Conservation (phyloP, 257 asterid genomes). For the Ilex aquifolium region DNA sequence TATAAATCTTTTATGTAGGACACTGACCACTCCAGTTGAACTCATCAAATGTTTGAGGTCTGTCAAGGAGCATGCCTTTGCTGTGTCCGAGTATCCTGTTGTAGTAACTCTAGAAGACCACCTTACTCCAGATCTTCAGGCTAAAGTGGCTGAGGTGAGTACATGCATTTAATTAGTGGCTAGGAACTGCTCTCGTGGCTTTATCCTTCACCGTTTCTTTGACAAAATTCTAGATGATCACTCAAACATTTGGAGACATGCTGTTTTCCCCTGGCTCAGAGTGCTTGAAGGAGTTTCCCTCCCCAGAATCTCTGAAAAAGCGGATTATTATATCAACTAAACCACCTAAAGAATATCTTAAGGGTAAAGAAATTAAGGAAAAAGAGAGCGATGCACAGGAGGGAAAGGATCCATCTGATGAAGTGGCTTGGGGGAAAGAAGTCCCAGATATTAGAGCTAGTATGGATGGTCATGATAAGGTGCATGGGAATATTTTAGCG, state of each 20-base stretch:
- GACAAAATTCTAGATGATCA: slow-evolving; percentile 56
- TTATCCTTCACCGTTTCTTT: slow-evolving; percentile 3
- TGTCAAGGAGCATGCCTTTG: slow-evolving; percentile 64
- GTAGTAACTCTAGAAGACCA: slow-evolving; percentile 79
- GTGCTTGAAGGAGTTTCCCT: slow-evolving; percentile 45
- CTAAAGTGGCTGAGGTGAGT: slow-evolving; percentile 64
- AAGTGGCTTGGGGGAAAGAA: slow-evolving; percentile 40
- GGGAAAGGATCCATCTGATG: slow-evolving; percentile 26
- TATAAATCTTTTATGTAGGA: slow-evolving; percentile 31
- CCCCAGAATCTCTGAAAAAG: slow-evolving; percentile 59
- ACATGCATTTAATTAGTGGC: slow-evolving; percentile 7
- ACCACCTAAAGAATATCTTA: slow-evolving; percentile 68
- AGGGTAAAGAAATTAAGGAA: slow-evolving; percentile 24
- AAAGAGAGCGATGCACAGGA: slow-evolving; percentile 21
- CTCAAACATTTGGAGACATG: slow-evolving; percentile 66
- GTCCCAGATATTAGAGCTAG: slow-evolving; percentile 18
- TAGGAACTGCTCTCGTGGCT: background rate
- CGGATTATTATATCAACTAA: slow-evolving; percentile 60
- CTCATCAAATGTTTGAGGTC: slow-evolving; percentile 75
- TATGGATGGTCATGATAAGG: slow-evolving; percentile 28
- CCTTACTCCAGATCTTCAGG: slow-evolving; percentile 67
- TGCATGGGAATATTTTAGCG: slow-evolving; percentile 11
- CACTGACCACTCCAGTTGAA: slow-evolving; percentile 65
- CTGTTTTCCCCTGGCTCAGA: slow-evolving; percentile 49
- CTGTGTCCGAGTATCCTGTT: slow-evolving; percentile 64